Evolutionary conservation across 257 asterid species (phyloP).

Genomic region (Vinca minor): DNA sequence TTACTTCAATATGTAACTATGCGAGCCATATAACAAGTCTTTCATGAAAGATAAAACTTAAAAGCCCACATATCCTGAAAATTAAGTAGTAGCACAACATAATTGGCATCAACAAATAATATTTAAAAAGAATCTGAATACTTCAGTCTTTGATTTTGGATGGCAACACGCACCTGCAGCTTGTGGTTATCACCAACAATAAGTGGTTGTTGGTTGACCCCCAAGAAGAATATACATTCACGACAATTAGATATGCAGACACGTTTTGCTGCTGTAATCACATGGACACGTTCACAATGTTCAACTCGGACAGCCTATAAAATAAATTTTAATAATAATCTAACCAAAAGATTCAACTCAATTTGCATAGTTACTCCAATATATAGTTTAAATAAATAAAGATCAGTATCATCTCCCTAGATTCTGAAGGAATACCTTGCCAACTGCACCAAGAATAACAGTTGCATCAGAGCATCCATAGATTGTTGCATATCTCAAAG

Average conservation of each 20-base stretch:
- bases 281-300: slow-evolving; percentile 96
- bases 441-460: slow-evolving; percentile 87
- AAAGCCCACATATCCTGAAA: neutral
- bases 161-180: slow-evolving; percentile 53
- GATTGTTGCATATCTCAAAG: slow-evolving; percentile 71
- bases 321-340: slow-evolving; percentile 1
- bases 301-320: slow-evolving; percentile 87
- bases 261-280: slow-evolving; percentile 82
- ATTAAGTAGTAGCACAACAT: neutral
- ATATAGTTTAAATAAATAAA: neutral
- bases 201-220: slow-evolving; percentile 85
- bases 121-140: neutral
- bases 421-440: slow-evolving; percentile 53
- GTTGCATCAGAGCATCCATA: slow-evolving; percentile 99
- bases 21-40: too few relatives aligned
- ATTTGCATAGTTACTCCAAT: neutral
- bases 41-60: neutral
- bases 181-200: slow-evolving; percentile 97
- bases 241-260: slow-evolving; percentile 93
- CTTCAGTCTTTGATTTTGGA: neutral
- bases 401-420: neutral
- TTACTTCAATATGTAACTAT: too few relatives aligned
- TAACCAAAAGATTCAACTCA: neutral
- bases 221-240: slow-evolving; percentile 86
- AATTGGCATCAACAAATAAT: neutral